phyloP scores from a whole-genome alignment of 495 filamentous ascomycete species.

The Aspergillus diversus region DNA sequence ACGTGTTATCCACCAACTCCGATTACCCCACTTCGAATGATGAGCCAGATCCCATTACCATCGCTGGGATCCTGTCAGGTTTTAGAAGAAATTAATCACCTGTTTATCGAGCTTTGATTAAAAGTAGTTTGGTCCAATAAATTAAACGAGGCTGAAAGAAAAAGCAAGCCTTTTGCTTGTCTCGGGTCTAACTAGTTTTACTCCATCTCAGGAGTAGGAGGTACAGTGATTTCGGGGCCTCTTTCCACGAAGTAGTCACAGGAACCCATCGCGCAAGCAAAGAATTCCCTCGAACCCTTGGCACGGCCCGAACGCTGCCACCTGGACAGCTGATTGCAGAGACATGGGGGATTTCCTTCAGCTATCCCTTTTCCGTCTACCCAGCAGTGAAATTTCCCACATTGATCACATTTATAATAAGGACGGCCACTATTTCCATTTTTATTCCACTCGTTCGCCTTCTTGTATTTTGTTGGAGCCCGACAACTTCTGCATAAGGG shows the following conservation, averaged over 20 bases:
- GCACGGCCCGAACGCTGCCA: not conserved
- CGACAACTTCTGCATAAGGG: not conserved
- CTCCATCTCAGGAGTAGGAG: not conserved
- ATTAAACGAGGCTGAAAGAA: not conserved
- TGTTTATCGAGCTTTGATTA: too few species aligned
- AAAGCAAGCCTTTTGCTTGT: not conserved
- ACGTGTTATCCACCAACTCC: too few species aligned
- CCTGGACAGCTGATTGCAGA: not conserved
- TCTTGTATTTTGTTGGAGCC: not conserved
- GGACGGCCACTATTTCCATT: constrained; percentile 3
- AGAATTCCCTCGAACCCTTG: not conserved
- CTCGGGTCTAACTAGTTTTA: not conserved
- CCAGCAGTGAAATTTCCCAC: not conserved
- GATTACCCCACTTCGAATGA: too few species aligned
- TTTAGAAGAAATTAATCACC: too few species aligned
- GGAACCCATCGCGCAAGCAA: not conserved
- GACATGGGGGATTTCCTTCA: not conserved
- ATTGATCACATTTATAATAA: not conserved
- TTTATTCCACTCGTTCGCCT: not conserved
- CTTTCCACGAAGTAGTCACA: not conserved
- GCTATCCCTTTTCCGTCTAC: not conserved
- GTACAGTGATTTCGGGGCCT: not conserved
- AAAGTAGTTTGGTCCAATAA: not conserved
- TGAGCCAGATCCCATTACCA: too few species aligned
- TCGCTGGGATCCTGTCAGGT: too few species aligned